Evolutionary conservation across 129 eudicot species (phyloP).

Genomic region (Lactuca sativa): DNA sequence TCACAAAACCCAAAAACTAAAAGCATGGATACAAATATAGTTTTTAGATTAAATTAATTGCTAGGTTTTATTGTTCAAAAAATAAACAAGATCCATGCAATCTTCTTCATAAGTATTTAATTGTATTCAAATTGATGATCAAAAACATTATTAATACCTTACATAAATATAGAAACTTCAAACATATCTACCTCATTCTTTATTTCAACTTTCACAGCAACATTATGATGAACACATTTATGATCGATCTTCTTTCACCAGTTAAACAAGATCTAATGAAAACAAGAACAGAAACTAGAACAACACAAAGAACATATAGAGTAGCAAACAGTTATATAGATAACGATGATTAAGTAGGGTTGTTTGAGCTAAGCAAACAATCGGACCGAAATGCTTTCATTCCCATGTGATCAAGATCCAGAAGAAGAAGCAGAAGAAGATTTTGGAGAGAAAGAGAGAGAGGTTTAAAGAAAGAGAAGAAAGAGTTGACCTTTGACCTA

Average conservation of each 20-base stretch:
- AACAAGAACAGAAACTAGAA: not conserved
- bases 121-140: conserved; percentile 17
- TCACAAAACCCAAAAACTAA: not conserved
- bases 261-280: conserved; percentile 19
- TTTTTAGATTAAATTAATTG: not conserved
- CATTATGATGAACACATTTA: conserved; percentile 20
- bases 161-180: conserved; percentile 27
- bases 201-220: conserved; percentile 30
- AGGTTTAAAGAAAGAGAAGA: conserved; percentile 23
- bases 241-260: conserved; percentile 17
- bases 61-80: not conserved
- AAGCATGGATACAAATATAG: not conserved
- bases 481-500: conserved; percentile 37
- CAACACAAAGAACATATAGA: not conserved
- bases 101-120: conserved; percentile 1
- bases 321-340: conserved; percentile 1
- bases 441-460: conserved; percentile 1
- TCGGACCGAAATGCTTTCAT: conserved; percentile 45
- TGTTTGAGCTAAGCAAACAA: conserved; percentile 43
- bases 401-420: conserved; percentile 26
- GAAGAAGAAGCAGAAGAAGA: conserved; percentile 14
- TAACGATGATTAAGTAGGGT: conserved; percentile 12
- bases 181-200: conserved; percentile 27
- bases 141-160: conserved; percentile 17
- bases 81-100: conserved; percentile 17